Conservation (phyloP, 2,329 filamentous ascomycete genomes). For the Xylariaceae sp. region DNA sequence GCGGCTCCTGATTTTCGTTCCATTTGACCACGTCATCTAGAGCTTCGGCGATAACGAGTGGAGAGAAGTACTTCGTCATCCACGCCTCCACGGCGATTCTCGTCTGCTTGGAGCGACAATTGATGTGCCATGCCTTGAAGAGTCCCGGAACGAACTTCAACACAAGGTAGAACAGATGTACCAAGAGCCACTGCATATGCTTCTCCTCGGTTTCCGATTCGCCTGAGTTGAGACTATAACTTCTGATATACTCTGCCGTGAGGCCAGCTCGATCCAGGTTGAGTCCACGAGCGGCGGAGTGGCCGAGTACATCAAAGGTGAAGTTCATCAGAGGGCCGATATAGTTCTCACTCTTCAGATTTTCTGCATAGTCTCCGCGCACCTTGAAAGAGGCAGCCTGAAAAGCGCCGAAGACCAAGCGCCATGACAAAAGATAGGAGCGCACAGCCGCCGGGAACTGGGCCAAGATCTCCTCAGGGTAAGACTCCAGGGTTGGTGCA, state of each 20-base stretch:
- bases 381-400: slow-evolving; percentile 73
- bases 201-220: slow-evolving; percentile 59
- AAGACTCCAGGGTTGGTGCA: slow-evolving; percentile 63
- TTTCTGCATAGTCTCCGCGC: slow-evolving; percentile 71
- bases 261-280: slow-evolving; percentile 67
- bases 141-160: slow-evolving; percentile 72
- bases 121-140: slow-evolving; percentile 79
- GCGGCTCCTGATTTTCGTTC: slow-evolving; percentile 50
- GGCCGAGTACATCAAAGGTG: slow-evolving; percentile 77
- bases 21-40: slow-evolving; percentile 65
- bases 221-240: slow-evolving; percentile 48
- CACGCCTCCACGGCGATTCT: slow-evolving; percentile 73
- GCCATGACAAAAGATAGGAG: slow-evolving; percentile 83
- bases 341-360: slow-evolving; percentile 69
- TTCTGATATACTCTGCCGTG: slow-evolving; percentile 48
- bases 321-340: slow-evolving; percentile 69
- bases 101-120: slow-evolving; percentile 75
- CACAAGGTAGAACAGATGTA: slow-evolving; percentile 79
- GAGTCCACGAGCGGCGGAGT: slow-evolving; percentile 65
- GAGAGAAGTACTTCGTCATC: slow-evolving; percentile 80
- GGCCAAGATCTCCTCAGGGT: slow-evolving; percentile 60
- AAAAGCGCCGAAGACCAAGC: slow-evolving; percentile 83
- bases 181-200: slow-evolving; percentile 75
- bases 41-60: slow-evolving; percentile 59
- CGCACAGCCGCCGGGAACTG: slow-evolving; percentile 66